These are phyloP conservation scores for Blepharisma japonicum DNA, from an alignment of 73 alveolate genomes.

Conservation along the genomic window DNA sequence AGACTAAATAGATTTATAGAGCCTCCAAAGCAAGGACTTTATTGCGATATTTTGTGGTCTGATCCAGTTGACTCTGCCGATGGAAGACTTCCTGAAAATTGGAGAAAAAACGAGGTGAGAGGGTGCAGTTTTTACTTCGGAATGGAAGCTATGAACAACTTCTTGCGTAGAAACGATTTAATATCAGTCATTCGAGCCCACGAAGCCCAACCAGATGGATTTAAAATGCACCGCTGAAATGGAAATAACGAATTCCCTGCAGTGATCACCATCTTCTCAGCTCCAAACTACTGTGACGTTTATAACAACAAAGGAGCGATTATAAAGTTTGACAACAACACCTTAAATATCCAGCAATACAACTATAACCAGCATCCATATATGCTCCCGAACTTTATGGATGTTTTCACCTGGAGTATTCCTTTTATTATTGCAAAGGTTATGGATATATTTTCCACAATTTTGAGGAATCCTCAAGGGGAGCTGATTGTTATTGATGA, in stretches of 20 bases:
- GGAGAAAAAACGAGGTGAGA: conserved; percentile 68
- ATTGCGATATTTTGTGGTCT: conserved; percentile 76
- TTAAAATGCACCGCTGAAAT: conserved; percentile 38
- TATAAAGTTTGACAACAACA: conserved; percentile 71
- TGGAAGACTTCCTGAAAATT: conserved; percentile 31
- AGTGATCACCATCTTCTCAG: conserved; percentile 71
- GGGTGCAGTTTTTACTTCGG: conserved; percentile 90
- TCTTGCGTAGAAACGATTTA: conserved; percentile 60
- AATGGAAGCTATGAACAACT: conserved; percentile 60
- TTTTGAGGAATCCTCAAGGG: conserved; percentile 26
- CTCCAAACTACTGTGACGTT: conserved; percentile 49
- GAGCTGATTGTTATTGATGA: conserved; percentile 35
- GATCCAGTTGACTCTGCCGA: conserved; percentile 71
- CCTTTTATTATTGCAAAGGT: conserved; percentile 79
- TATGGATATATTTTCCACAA: conserved; percentile 50
- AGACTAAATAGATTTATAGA: conserved; percentile 62
- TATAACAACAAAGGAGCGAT: conserved; percentile 84
- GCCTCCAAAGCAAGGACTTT: conserved; percentile 75
- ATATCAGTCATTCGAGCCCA: conserved; percentile 73
- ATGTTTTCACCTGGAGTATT: conserved; percentile 72
- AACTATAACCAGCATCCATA: conserved; percentile 72
- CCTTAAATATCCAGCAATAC: conserved; percentile 69
- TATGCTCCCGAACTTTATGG: conserved; percentile 76
- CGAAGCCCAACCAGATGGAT: conserved; percentile 87
- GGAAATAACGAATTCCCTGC: conserved; percentile 47